phyloP scores from a whole-genome alignment of 352 stramenopile species.

The Phytophthora lateralis region DNA sequence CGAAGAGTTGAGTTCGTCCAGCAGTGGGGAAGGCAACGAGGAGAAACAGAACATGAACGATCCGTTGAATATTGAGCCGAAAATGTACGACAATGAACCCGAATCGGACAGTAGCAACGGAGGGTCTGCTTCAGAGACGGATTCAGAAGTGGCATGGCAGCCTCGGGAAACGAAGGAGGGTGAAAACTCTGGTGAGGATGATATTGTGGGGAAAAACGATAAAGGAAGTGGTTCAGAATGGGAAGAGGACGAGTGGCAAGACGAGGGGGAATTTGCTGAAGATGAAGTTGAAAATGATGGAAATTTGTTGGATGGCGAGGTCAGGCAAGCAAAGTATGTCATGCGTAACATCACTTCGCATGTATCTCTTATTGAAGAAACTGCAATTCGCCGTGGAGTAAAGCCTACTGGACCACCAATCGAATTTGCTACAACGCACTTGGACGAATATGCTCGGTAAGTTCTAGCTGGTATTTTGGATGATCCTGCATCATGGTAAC shows the following conservation, averaged over 20 bases:
- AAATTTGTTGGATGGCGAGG: conserved; percentile 14
- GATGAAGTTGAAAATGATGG: conserved; percentile 13
- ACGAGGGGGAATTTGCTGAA: conserved; percentile 2
- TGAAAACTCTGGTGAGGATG: conserved; percentile 1
- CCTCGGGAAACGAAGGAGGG: conserved; percentile 2
- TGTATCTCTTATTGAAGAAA: conserved; percentile 38
- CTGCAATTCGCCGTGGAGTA: conserved; percentile 37
- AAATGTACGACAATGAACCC: conserved; percentile 4
- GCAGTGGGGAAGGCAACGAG: neutral
- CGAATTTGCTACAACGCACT: conserved; percentile 46
- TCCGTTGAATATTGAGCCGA: conserved; percentile 3
- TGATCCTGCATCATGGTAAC: neutral
- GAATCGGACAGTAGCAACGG: conserved; percentile 1
- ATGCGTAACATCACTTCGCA: conserved; percentile 35
- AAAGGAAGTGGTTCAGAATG: conserved; percentile 26
- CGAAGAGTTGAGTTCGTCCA: neutral
- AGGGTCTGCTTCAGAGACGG: conserved; percentile 10
- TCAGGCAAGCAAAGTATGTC: conserved; percentile 34
- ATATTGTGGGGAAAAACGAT: conserved; percentile 14
- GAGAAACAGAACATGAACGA: neutral
- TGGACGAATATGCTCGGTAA: conserved; percentile 52
- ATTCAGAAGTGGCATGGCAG: conserved; percentile 22
- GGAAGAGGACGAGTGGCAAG: conserved; percentile 18
- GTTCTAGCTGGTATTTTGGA: neutral
- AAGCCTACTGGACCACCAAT: conserved; percentile 48